Conservation (phyloP, 129 eudicot genomes). For the Saposhnikovia divaricata region DNA sequence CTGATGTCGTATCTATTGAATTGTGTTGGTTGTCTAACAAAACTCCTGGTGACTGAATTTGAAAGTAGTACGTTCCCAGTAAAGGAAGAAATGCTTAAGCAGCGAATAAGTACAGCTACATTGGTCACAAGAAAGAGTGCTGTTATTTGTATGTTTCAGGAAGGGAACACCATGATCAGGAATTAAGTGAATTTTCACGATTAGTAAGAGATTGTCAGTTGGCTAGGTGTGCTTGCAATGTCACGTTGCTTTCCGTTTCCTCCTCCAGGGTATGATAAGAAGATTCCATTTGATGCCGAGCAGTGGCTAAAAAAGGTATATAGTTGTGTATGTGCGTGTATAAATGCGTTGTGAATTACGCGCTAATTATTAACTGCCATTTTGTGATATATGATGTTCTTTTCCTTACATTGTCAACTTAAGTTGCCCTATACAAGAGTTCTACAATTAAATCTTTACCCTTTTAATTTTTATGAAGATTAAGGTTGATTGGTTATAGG, state of each 20-base stretch:
- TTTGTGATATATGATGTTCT: conserved; percentile 4
- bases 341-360: neutral
- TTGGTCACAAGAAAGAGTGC: conserved; percentile 24
- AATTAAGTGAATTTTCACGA: conserved; percentile 19
- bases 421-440: neutral
- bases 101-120: conserved; percentile 30
- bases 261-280: conserved; percentile 58
- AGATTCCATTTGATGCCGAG: conserved; percentile 22
- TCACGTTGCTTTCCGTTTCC: conserved; percentile 72
- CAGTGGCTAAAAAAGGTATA: conserved; percentile 37
- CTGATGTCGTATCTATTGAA: neutral
- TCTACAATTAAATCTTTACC: neutral
- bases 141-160: conserved; percentile 23
- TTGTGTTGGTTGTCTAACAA: neutral
- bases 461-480: neutral
- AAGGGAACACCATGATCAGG: conserved; percentile 11
- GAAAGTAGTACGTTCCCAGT: conserved; percentile 5
- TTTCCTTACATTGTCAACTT: neutral
- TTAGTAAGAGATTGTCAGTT: conserved; percentile 3
- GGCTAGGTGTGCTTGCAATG: conserved; percentile 27
- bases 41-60: neutral
- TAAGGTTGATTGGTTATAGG: neutral
- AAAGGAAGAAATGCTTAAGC: conserved; percentile 10
- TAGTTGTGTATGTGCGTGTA: neutral
- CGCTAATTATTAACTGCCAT: conserved; percentile 2